Evolutionary conservation across 371 early-diverging fungal genomes (phyloP).

Genomic region (Nematocida displodere): DNA sequence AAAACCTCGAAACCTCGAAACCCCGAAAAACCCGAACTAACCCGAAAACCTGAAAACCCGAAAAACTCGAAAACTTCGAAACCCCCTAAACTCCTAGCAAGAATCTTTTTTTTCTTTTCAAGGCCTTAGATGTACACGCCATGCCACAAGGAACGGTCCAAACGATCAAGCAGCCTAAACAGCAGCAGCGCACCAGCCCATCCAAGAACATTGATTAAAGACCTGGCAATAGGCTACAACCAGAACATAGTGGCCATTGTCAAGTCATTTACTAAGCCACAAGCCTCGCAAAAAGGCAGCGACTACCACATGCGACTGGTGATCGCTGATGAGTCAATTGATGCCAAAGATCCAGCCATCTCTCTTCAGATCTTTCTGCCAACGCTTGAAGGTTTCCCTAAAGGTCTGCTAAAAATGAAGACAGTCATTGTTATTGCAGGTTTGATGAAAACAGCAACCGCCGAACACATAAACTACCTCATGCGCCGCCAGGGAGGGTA

Average conservation of each 20-base stretch:
- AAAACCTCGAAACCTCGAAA: too few species aligned
- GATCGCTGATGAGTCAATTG: not conserved
- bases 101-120: too few species aligned
- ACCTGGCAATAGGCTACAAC: not conserved
- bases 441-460: not conserved
- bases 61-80: too few species aligned
- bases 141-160: too few species aligned
- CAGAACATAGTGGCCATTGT: not conserved
- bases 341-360: not conserved
- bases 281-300: not conserved
- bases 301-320: not conserved
- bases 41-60: too few species aligned
- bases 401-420: not conserved
- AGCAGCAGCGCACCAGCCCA: too few species aligned
- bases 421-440: conserved; percentile 1
- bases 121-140: too few species aligned
- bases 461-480: not conserved
- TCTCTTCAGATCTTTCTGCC: not conserved
- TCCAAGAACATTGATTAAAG: not conserved
- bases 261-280: not conserved
- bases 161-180: too few species aligned
- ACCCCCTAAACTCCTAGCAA: too few species aligned
- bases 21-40: too few species aligned
- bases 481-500: conserved; percentile 18
- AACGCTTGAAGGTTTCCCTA: conserved; percentile 12